Conservation (phyloP, 2,329 filamentous ascomycete genomes). For the Beauveria medogensis region DNA sequence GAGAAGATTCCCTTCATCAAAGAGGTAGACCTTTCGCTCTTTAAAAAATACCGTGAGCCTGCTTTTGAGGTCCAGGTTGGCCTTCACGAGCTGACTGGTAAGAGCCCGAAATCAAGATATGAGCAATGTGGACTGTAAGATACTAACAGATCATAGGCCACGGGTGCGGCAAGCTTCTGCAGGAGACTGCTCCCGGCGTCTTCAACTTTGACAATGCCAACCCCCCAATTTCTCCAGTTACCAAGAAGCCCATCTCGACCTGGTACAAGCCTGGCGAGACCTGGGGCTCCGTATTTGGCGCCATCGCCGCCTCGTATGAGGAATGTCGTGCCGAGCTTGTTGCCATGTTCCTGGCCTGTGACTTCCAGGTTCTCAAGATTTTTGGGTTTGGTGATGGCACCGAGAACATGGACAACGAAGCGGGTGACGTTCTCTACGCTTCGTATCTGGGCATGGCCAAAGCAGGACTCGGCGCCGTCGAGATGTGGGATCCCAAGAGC, state of each 20-base stretch:
- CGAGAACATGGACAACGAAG: slow-evolving; percentile 62
- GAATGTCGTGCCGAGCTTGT: slow-evolving; percentile 93
- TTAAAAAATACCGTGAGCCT: slow-evolving; percentile 72
- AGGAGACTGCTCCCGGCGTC: slow-evolving; percentile 72
- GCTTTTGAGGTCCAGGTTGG: slow-evolving; percentile 95
- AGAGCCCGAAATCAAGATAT: neutral
- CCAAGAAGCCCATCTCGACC: slow-evolving; percentile 65
- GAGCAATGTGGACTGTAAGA: neutral
- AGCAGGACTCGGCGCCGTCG: slow-evolving; percentile 78
- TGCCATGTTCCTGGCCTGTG: slow-evolving; percentile 83
- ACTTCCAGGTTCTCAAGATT: slow-evolving; percentile 80
- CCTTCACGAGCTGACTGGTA: slow-evolving; percentile 71
- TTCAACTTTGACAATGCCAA: slow-evolving; percentile 85
- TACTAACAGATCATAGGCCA: slow-evolving; percentile 45
- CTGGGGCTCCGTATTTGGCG: slow-evolving; percentile 87
- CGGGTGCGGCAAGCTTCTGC: slow-evolving; percentile 86
- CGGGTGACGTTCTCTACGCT: slow-evolving; percentile 80
- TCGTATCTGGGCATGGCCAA: slow-evolving; percentile 91
- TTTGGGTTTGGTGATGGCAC: slow-evolving; percentile 83
- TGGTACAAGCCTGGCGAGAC: slow-evolving; percentile 96
- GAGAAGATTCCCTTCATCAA: slow-evolving; percentile 89
- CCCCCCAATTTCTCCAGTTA: slow-evolving; percentile 74
- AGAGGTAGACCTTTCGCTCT: slow-evolving; percentile 68
- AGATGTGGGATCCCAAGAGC: slow-evolving; percentile 90
- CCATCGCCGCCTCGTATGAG: slow-evolving; percentile 81